These are phyloP conservation scores for Tulasnella sp. DNA, from an alignment of 768 basidiomycete species.

Conservation along the genomic window DNA sequence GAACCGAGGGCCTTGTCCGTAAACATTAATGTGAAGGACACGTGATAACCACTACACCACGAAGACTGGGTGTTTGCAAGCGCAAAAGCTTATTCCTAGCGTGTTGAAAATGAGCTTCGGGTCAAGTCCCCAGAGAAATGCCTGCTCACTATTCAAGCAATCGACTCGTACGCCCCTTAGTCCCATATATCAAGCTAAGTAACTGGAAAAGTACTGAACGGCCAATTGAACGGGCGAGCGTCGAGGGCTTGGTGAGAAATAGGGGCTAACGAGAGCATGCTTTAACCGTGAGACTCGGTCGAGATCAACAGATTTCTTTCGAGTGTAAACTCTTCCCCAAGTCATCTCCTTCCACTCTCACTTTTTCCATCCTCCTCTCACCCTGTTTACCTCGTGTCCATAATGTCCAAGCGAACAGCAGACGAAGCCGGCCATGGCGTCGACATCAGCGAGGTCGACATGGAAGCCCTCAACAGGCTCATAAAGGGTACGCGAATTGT, in stretches of 20 bases:
- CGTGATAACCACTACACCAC: slow-evolving; percentile 16
- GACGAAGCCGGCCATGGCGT: background rate
- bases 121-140: no score
- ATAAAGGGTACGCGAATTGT: background rate
- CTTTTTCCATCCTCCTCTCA: background rate
- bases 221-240: no score
- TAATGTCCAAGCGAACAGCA: background rate
- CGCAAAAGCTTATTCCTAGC: no score
- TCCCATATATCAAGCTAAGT: no score
- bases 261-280: background rate
- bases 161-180: no score
- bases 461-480: background rate
- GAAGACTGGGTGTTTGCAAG: slow-evolving; percentile 3
- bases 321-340: background rate
- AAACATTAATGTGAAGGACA: slow-evolving; percentile 11
- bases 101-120: no score
- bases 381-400: background rate
- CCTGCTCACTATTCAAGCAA: no score
- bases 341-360: background rate
- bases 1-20: slow-evolving; percentile 14
- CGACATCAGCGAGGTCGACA: background rate
- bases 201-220: no score
- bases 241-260: background rate
- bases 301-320: background rate
- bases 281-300: background rate